phyloP scores from a whole-genome alignment of 495 filamentous ascomycete genomes.

The Hapsidospora chrysogenum region DNA sequence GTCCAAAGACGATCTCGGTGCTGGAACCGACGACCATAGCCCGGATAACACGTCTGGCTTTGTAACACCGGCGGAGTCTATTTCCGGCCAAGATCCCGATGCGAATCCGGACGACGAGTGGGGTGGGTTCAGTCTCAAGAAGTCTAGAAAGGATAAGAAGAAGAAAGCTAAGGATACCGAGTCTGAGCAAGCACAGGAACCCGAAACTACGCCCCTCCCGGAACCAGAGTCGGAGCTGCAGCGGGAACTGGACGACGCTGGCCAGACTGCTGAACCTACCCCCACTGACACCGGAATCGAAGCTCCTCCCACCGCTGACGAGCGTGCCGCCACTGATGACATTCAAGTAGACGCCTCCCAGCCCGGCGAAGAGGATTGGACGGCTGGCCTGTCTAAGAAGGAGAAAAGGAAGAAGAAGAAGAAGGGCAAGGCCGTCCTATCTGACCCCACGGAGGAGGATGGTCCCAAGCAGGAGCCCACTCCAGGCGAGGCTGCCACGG shows the following conservation, averaged over 20 bases:
- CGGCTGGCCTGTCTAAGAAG: not conserved
- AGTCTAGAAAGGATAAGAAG: constrained; percentile 10
- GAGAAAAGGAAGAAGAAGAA: constrained; percentile 6
- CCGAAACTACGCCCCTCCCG: not conserved
- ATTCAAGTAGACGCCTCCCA: not conserved
- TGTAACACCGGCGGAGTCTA: not conserved
- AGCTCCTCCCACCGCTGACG: not conserved
- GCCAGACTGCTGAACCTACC: too few relatives aligned
- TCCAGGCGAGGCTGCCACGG: not conserved
- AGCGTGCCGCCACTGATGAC: not conserved
- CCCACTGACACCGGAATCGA: too few relatives aligned
- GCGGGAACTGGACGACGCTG: too few relatives aligned
- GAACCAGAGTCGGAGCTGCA: not conserved
- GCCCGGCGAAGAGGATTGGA: not conserved
- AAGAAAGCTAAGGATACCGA: constrained; percentile 4
- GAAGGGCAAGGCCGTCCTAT: constrained; percentile 1
- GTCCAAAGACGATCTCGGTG: not conserved
- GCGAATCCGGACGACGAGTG: not conserved
- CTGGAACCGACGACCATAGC: not conserved
- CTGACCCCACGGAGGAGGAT: too few relatives aligned
- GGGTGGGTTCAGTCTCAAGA: constrained; percentile 3
- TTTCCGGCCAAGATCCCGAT: not conserved
- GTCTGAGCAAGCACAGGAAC: not conserved
- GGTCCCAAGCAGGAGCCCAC: too few relatives aligned
- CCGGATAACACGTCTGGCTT: not conserved